phyloP scores from a whole-genome alignment of 441 rosid genomes.

The Syzygium malaccense region DNA sequence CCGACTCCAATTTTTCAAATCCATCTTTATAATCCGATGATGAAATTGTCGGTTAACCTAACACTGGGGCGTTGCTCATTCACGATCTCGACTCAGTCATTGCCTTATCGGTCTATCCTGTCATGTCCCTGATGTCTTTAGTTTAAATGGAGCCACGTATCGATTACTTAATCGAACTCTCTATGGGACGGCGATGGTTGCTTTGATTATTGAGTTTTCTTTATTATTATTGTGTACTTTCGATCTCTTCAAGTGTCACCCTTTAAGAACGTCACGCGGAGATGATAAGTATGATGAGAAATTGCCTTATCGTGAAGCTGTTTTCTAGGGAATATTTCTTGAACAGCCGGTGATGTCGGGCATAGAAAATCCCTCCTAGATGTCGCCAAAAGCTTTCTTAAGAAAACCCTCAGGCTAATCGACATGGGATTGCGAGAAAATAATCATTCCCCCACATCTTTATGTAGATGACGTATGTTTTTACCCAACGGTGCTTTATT shows the following conservation, averaged over 20 bases:
- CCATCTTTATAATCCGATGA: background rate
- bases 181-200: background rate
- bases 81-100: background rate
- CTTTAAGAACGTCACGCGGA: background rate
- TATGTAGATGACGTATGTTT: background rate
- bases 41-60: background rate
- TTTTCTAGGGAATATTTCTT: background rate
- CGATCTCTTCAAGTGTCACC: background rate
- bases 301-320: background rate
- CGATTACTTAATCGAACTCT: background rate
- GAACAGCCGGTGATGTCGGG: background rate
- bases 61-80: background rate
- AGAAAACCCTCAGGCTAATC: background rate
- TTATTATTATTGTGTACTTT: background rate
- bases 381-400: background rate
- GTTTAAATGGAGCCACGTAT: background rate
- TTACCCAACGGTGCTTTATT: background rate
- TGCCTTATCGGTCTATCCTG: background rate
- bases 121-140: background rate
- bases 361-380: background rate
- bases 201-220: background rate
- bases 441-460: background rate
- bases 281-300: background rate
- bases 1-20: background rate
- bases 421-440: background rate